Percentiles rank a stretch among this genome's conserved stretches.
Evolutionary conservation across 2,329 filamentous ascomycete species (phyloP).

Genomic region (Talaromyces sp.): DNA sequence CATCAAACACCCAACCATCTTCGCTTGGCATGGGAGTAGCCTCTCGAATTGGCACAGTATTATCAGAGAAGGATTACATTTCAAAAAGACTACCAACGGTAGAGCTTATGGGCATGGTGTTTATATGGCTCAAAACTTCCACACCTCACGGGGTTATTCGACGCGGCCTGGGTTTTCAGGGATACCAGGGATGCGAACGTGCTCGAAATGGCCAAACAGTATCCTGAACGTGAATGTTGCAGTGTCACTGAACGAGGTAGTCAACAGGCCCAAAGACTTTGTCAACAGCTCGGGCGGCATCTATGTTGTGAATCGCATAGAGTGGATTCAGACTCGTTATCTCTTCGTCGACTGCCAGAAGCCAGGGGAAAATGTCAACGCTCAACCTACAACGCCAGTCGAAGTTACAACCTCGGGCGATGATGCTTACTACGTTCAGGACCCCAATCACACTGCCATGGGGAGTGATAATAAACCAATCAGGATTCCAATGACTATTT

Average conservation of each 20-base stretch:
- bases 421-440: slow-evolving; percentile 36
- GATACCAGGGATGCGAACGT: slow-evolving; percentile 17
- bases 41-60: slow-evolving; percentile 87
- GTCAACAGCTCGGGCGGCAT: slow-evolving; percentile 52
- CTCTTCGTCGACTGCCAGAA: slow-evolving; percentile 60
- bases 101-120: slow-evolving; percentile 75
- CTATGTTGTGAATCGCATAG: slow-evolving; percentile 70
- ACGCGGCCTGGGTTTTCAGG: not conserved
- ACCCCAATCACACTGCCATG: slow-evolving; percentile 37
- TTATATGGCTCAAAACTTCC: slow-evolving; percentile 68
- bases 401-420: not conserved
- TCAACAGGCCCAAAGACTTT: slow-evolving; percentile 69
- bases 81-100: slow-evolving; percentile 61
- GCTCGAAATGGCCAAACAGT: slow-evolving; percentile 64
- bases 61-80: slow-evolving; percentile 77
- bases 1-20: slow-evolving; percentile 64
- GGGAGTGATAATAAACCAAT: slow-evolving; percentile 43
- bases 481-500: slow-evolving; percentile 54
- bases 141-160: slow-evolving; percentile 56
- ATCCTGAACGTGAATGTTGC: slow-evolving; percentile 58
- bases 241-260: slow-evolving; percentile 79
- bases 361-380: not conserved
- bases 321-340: slow-evolving; percentile 91
- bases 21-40: slow-evolving; percentile 82
- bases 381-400: not conserved